Percentiles rank a stretch among this genome's conserved stretches.
Conservation (phyloP, 1,139 yeast species). For the Lodderomyces elongisporus region DNA sequence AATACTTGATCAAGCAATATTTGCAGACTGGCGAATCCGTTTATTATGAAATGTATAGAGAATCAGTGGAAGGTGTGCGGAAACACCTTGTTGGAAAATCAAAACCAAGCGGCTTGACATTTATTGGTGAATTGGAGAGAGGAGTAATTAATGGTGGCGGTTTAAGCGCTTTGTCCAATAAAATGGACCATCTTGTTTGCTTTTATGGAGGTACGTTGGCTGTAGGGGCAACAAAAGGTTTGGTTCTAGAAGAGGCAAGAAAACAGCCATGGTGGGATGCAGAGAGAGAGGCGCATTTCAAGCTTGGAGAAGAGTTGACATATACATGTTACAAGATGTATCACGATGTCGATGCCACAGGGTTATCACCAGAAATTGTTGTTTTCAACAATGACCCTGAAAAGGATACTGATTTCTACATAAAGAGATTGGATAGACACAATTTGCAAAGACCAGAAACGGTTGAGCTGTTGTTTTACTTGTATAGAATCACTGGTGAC, state of each 20-base stretch:
- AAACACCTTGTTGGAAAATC: conserved; percentile 60
- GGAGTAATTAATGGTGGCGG: conserved; percentile 70
- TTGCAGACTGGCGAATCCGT: conserved; percentile 65
- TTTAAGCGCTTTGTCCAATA: conserved; percentile 55
- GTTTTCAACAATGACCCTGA: conserved; percentile 54
- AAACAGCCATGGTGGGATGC: conserved; percentile 32
- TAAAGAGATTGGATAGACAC: conserved; percentile 71
- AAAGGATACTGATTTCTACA: conserved; percentile 49
- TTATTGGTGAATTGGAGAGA: conserved; percentile 70
- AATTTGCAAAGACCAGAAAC: conserved; percentile 93
- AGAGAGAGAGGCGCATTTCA: conserved; percentile 48
- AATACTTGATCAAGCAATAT: conserved; percentile 81
- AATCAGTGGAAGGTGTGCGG: conserved; percentile 66
- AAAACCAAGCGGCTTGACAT: conserved; percentile 58
- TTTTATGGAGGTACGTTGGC: conserved; percentile 90
- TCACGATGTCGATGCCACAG: conserved; percentile 57
- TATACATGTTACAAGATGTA: conserved; percentile 84
- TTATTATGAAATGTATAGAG: conserved; percentile 73
- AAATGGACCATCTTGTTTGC: conserved; percentile 94
- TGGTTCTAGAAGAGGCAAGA: conserved; percentile 40
- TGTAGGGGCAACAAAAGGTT: conserved; percentile 79
- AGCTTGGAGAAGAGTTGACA: conserved; percentile 70
- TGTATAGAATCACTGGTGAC: conserved; percentile 79
- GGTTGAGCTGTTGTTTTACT: conserved; percentile 78
- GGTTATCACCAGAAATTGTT: conserved; percentile 85